Evolutionary conservation across 2,329 filamentous ascomycete genomes (phyloP).

Genomic region (Aspergillus thermomutatus): DNA sequence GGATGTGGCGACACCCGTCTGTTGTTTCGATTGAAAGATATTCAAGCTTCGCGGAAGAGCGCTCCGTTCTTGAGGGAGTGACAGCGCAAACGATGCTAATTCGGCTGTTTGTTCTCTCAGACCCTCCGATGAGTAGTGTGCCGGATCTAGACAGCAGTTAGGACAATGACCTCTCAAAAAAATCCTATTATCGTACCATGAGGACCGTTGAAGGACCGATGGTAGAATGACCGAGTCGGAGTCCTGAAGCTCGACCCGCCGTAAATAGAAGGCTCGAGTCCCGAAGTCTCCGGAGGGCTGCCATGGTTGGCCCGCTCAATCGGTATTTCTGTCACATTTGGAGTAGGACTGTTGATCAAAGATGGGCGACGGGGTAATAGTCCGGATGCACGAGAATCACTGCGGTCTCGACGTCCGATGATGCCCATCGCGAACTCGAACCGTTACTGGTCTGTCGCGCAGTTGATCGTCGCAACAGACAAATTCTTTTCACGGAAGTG

Average conservation of each 20-base stretch:
- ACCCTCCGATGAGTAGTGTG: slow-evolving; percentile 68
- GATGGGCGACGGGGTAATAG: slow-evolving; percentile 21
- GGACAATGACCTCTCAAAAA: slow-evolving; percentile 6
- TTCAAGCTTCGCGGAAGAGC: slow-evolving; percentile 28
- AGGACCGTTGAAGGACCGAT: slow-evolving; percentile 42
- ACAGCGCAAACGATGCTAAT: slow-evolving; percentile 76
- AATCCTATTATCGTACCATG: slow-evolving; percentile 29
- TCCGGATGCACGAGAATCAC: slow-evolving; percentile 26
- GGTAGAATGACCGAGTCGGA: slow-evolving; percentile 44
- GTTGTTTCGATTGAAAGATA: slow-evolving; percentile 21
- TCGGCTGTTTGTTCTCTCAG: slow-evolving; percentile 86
- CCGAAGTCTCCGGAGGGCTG: slow-evolving; percentile 23
- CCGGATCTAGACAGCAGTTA: slow-evolving; percentile 55
- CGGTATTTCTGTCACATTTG: slow-evolving; percentile 18
- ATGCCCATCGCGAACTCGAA: slow-evolving; percentile 23
- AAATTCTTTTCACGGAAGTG: background rate
- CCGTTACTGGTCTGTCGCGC: background rate
- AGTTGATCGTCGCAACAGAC: background rate
- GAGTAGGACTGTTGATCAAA: slow-evolving; percentile 19
- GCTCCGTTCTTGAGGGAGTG: slow-evolving; percentile 34
- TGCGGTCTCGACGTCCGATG: slow-evolving; percentile 27
- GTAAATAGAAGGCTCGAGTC: slow-evolving; percentile 27
- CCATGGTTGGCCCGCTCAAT: slow-evolving; percentile 29
- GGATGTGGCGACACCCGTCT: slow-evolving; percentile 15
- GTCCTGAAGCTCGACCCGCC: slow-evolving; percentile 36